A percentile compares a stretch with the other conserved stretches of the same genome.
Evolutionary conservation across 2,329 filamentous ascomycete species (phyloP).

Genomic region (Cladosporium sp.): DNA sequence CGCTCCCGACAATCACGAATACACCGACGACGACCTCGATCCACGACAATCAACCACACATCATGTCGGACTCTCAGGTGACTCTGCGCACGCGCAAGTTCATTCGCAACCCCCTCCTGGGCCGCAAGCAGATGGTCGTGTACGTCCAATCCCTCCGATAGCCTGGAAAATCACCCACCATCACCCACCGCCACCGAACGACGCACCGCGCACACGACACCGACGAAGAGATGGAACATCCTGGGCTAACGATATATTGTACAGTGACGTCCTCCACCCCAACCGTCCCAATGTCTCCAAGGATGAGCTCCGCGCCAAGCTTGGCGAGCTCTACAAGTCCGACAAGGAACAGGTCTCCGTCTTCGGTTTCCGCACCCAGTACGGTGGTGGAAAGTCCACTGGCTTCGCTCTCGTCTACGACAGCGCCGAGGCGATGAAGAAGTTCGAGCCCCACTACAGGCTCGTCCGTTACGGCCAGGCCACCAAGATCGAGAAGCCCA

Average conservation of each 20-base stretch:
- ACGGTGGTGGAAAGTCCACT: slow-evolving; percentile 99
- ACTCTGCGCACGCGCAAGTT: slow-evolving; percentile 92
- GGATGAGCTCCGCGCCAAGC: slow-evolving; percentile 94
- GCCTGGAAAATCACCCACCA: neutral
- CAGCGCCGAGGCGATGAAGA: slow-evolving; percentile 97
- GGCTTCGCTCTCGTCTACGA: slow-evolving; percentile 99
- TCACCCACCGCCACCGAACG: slow-evolving; percentile 4
- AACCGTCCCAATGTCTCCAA: slow-evolving; percentile 98
- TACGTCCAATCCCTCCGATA: slow-evolving; percentile 38
- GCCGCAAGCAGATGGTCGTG: slow-evolving; percentile 99
- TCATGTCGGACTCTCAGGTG: slow-evolving; percentile 74
- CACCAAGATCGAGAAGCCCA: slow-evolving; percentile 93
- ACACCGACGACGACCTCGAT: slow-evolving; percentile 11
- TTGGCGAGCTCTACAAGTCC: slow-evolving; percentile 95
- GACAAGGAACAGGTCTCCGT: slow-evolving; percentile 96
- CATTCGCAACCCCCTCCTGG: slow-evolving; percentile 99
- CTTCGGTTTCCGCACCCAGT: slow-evolving; percentile 98
- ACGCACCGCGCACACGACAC: slow-evolving; percentile 4
- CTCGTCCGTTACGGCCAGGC: slow-evolving; percentile 89
- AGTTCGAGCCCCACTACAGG: slow-evolving; percentile 98
- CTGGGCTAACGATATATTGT: slow-evolving; percentile 13
- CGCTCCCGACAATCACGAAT: slow-evolving; percentile 1
- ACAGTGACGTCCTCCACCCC: slow-evolving; percentile 98
- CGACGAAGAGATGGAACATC: slow-evolving; percentile 8
- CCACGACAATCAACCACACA: slow-evolving; percentile 42